Conservation (phyloP, 495 filamentous ascomycete species). For the Aspergillus haitiensis region DNA sequence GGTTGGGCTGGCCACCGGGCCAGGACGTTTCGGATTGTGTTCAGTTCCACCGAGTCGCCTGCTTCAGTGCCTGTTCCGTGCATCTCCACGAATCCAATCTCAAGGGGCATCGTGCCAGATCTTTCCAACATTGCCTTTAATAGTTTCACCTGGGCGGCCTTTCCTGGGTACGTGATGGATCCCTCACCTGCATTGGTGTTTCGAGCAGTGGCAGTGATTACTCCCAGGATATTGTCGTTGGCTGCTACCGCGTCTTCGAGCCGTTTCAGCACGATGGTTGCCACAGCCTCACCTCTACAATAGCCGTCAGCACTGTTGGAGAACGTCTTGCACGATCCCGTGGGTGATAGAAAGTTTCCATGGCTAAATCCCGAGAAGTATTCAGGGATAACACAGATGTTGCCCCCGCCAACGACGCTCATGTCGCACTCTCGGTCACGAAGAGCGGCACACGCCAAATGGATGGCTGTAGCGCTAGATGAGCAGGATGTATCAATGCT, state of each 20-base stretch:
- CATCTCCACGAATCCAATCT: slow-evolving; percentile 54
- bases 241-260: slow-evolving; percentile 46
- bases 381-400: slow-evolving; percentile 2
- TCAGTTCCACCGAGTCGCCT: slow-evolving; percentile 36
- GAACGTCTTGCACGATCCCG: slow-evolving; percentile 3
- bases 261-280: slow-evolving; percentile 42
- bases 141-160: slow-evolving; percentile 46
- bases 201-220: slow-evolving; percentile 35
- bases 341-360: neutral
- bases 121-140: slow-evolving; percentile 44
- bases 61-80: slow-evolving; percentile 48
- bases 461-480: slow-evolving; percentile 8
- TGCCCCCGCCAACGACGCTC: slow-evolving; percentile 7
- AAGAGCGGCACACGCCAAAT: slow-evolving; percentile 5
- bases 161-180: slow-evolving; percentile 47
- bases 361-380: slow-evolving; percentile 3
- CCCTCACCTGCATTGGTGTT: slow-evolving; percentile 44
- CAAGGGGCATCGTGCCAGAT: slow-evolving; percentile 44
- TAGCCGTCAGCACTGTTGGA: slow-evolving; percentile 1
- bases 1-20: slow-evolving; percentile 4
- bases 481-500: slow-evolving; percentile 11
- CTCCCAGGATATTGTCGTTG: slow-evolving; percentile 42
- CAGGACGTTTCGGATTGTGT: slow-evolving; percentile 30
- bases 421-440: neutral
- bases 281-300: slow-evolving; percentile 28